phyloP scores from a whole-genome alignment of 306 rosid genomes.

The Elaeagnus macrophylla region DNA sequence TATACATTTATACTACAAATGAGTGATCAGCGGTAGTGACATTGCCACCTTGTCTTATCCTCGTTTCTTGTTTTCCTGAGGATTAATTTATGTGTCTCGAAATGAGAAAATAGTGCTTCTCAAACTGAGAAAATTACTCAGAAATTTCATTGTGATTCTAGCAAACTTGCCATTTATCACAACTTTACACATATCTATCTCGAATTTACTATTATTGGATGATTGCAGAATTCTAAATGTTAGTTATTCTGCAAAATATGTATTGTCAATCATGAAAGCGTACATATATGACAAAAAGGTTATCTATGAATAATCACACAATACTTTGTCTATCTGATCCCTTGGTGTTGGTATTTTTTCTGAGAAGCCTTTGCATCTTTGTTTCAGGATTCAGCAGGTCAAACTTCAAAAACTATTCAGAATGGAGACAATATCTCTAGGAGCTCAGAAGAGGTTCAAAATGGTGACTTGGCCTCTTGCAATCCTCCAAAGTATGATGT shows the following conservation, averaged over 20 bases:
- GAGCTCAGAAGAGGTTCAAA: constrained; percentile 33
- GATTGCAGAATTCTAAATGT: neutral
- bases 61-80: too few species aligned
- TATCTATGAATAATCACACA: too few species aligned
- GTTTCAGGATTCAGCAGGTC: constrained; percentile 48
- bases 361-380: constrained; percentile 13
- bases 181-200: neutral
- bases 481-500: constrained; percentile 19
- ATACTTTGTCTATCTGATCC: too few species aligned
- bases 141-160: neutral
- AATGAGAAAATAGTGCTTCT: too few species aligned
- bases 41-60: too few species aligned
- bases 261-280: neutral
- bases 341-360: neutral
- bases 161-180: neutral
- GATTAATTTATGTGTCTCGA: too few species aligned
- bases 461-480: constrained; percentile 38
- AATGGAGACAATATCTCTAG: constrained; percentile 31
- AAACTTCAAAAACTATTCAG: constrained; percentile 28
- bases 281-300: neutral
- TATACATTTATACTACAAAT: too few species aligned
- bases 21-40: too few species aligned
- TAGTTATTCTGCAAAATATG: neutral
- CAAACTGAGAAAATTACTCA: too few species aligned
- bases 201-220: neutral